Evolutionary conservation across 2,329 filamentous ascomycete genomes (phyloP).

Genomic region (Claviceps maximensis): DNA sequence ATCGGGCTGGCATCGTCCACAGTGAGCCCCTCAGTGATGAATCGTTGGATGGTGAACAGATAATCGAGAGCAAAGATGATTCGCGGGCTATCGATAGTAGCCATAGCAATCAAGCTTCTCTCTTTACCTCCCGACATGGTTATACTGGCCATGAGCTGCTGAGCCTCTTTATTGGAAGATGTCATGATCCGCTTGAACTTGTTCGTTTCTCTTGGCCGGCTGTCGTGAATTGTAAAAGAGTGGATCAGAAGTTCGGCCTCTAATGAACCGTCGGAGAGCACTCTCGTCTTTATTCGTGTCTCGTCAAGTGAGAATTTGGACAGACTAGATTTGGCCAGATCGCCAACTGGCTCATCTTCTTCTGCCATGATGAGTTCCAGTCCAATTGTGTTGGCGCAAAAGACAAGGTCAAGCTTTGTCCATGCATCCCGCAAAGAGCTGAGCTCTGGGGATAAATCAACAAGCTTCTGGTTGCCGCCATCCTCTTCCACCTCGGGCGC

Average conservation of each 20-base stretch:
- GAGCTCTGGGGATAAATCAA: constrained; percentile 57
- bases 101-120: constrained; percentile 71
- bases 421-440: constrained; percentile 57
- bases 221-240: constrained; percentile 90
- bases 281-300: constrained; percentile 79
- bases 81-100: constrained; percentile 87
- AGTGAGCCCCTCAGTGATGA: constrained; percentile 58
- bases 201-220: constrained; percentile 75
- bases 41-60: constrained; percentile 76
- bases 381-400: constrained; percentile 76
- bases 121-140: constrained; percentile 81
- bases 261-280: constrained; percentile 82
- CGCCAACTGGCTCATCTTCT: constrained; percentile 63
- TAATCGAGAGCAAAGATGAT: constrained; percentile 96
- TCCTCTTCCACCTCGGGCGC: constrained; percentile 18
- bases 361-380: constrained; percentile 73
- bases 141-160: constrained; percentile 96
- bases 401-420: constrained; percentile 88
- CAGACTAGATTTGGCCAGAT: constrained; percentile 66
- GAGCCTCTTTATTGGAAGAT: constrained; percentile 83
- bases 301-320: constrained; percentile 92
- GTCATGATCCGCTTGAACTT: constrained; percentile 99
- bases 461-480: constrained; percentile 25
- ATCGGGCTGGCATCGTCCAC: constrained; percentile 41
- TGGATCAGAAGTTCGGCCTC: constrained; percentile 90